Conservation (phyloP, 2,329 filamentous ascomycete species). For the Talaromyces amestolkiae region DNA sequence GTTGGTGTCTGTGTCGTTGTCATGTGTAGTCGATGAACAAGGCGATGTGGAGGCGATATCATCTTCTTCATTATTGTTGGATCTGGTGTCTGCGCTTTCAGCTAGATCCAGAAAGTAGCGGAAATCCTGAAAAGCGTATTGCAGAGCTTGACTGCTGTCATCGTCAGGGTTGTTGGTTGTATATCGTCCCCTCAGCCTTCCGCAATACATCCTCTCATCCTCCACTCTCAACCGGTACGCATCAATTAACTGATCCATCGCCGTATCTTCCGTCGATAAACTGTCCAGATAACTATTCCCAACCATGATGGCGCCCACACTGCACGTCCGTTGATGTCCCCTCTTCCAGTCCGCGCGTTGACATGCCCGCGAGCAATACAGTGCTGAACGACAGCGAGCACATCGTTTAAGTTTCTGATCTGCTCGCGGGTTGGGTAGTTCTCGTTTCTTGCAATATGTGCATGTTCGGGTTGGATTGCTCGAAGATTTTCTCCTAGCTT, state of each 20-base stretch:
- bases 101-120: slow-evolving; percentile 29
- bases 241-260: slow-evolving; percentile 28
- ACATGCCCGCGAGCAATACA: slow-evolving; percentile 50
- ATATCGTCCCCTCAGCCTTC: slow-evolving; percentile 25
- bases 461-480: slow-evolving; percentile 13
- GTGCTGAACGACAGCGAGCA: slow-evolving; percentile 45
- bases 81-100: slow-evolving; percentile 31
- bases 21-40: slow-evolving; percentile 2
- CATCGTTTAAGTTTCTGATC: slow-evolving; percentile 33
- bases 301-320: slow-evolving; percentile 23
- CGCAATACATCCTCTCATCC: slow-evolving; percentile 22
- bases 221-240: slow-evolving; percentile 32
- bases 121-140: slow-evolving; percentile 26
- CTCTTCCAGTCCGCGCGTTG: slow-evolving; percentile 29
- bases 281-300: slow-evolving; percentile 24
- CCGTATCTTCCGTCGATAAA: slow-evolving; percentile 24
- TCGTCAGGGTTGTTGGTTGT: slow-evolving; percentile 14
- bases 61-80: slow-evolving; percentile 23
- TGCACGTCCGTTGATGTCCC: slow-evolving; percentile 27
- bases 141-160: neutral
- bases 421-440: slow-evolving; percentile 6
- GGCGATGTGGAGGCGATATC: slow-evolving; percentile 18
- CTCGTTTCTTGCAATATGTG: slow-evolving; percentile 17
- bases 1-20: slow-evolving; percentile 2
- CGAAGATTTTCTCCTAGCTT: neutral